Evolutionary conservation across 768 basidiomycete genomes (phyloP), one percentile per base, ranked within the genome.

Genomic region (Trametes gibbosa): DNA sequence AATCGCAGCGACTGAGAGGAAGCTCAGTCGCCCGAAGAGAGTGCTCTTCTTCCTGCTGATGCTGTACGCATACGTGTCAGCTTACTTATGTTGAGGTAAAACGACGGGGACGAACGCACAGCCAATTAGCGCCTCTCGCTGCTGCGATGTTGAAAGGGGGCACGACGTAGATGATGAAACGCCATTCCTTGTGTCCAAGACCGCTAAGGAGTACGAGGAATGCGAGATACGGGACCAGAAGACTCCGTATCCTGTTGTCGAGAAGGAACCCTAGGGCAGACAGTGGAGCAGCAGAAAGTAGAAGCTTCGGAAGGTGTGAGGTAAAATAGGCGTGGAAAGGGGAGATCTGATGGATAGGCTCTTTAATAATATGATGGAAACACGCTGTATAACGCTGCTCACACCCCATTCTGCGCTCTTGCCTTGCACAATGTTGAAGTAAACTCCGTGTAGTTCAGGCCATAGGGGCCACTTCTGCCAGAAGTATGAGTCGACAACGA

Each of bases 111-210:
- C 4, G 13, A 2, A 73, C 89, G 63, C 73, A 95, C 90, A 95
- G 69, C 70, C 79, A 81, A 5, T 75, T 69, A 1, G 84, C 77
- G 2, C 84, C 87, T 16, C 84, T 72, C 0, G 94, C 87, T 1
- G 90, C 93, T 1, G 87, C 83, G 3, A 95, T 71, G 65, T 97
- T 96, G 72, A 93, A 76, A 2, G 84, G 68, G 0, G 95, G 95
- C 0, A 98, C 82, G 17, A 85, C 80, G 68, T 98, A 98, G 8
- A 93, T 81, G 56, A 98, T 77, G 73, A 99, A 99, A 7, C 97
- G 83, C 97, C 97, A 99, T 73, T 99, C 97, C 70, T 99, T 99
- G 74, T 99, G 97, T 0, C 83, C 87, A 1, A 98, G 76, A 29
- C 69, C 76, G 69, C 93, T 95, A 70, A 98, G 82, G 2, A 87